Conservation (phyloP, 805 yeast genomes). For the Metschnikowia reukaufii region DNA sequence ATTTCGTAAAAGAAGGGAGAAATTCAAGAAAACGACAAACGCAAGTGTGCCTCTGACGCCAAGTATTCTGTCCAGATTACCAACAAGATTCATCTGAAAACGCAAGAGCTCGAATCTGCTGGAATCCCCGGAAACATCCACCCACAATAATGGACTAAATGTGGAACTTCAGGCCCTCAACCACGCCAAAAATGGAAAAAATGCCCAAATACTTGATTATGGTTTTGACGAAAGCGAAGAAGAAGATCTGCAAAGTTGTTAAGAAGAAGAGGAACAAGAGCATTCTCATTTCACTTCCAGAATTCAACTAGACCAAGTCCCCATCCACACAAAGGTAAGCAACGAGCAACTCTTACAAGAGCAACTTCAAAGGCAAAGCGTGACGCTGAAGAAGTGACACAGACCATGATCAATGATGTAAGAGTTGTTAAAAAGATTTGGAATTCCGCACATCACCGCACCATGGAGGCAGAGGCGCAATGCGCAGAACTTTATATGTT, state of each 20-base stretch:
- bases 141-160: neutral
- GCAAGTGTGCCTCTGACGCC: too few species aligned
- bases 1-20: too few species aligned
- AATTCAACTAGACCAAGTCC: slow-evolving; percentile 24
- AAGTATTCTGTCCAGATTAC: too few species aligned
- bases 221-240: slow-evolving; percentile 81
- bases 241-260: slow-evolving; percentile 62
- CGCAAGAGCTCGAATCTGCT: too few species aligned
- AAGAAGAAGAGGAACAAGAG: slow-evolving; percentile 67
- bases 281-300: slow-evolving; percentile 58
- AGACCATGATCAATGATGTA: slow-evolving; percentile 87
- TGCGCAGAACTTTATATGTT: slow-evolving; percentile 78
- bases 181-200: neutral
- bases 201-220: slow-evolving; percentile 43
- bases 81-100: too few species aligned
- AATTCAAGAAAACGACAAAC: too few species aligned
- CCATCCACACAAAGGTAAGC: slow-evolving; percentile 37
- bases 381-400: slow-evolving; percentile 90
- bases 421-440: slow-evolving; percentile 81
- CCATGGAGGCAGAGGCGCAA: slow-evolving; percentile 99
- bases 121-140: too few species aligned
- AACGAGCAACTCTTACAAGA: slow-evolving; percentile 55
- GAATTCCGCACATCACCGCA: slow-evolving; percentile 91
- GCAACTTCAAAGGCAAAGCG: slow-evolving; percentile 65
- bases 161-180: too few species aligned